Evolutionary conservation across 305 asterid genomes (phyloP).

Genomic region (Fraxinus paxiana): DNA sequence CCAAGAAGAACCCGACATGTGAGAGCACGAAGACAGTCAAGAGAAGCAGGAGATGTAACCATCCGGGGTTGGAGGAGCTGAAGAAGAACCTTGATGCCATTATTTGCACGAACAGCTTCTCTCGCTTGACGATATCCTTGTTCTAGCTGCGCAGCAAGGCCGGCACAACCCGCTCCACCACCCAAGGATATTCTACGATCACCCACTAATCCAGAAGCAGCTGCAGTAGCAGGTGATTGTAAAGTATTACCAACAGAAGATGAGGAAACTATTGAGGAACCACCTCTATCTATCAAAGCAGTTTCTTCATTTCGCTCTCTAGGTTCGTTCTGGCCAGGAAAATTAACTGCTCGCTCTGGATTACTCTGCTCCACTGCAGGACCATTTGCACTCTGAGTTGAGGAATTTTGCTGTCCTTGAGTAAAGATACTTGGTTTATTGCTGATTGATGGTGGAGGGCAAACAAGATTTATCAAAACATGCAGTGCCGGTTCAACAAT

Average conservation of each 20-base stretch:
- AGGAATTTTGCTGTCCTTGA: conserved; percentile 67
- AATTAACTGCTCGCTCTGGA: conserved; percentile 45
- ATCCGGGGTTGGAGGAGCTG: conserved; percentile 97
- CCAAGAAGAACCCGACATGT: conserved; percentile 99
- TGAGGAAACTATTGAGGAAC: conserved; percentile 36
- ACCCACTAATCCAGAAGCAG: conserved; percentile 91
- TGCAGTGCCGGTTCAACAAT: conserved; percentile 88
- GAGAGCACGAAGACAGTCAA: conserved; percentile 97
- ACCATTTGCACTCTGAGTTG: conserved; percentile 53
- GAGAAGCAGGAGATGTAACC: conserved; percentile 87
- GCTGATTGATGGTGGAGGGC: conserved; percentile 99
- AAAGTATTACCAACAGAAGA: conserved; percentile 40
- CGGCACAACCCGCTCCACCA: conserved; percentile 91
- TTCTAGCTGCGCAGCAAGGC: conserved; percentile 98
- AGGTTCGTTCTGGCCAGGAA: conserved; percentile 49
- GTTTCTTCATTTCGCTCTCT: conserved; percentile 72
- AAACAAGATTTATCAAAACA: conserved; percentile 85
- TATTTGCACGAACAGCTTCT: conserved; percentile 96
- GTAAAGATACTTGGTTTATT: conserved; percentile 60
- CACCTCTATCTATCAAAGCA: conserved; percentile 60
- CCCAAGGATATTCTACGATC: conserved; percentile 92
- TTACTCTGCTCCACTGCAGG: conserved; percentile 48
- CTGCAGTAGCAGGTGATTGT: conserved; percentile 55
- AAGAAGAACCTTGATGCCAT: conserved; percentile 93
- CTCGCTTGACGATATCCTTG: conserved; percentile 93